Conservation (phyloP, 2,329 filamentous ascomycete genomes). For the Colletotrichum destructivum region DNA sequence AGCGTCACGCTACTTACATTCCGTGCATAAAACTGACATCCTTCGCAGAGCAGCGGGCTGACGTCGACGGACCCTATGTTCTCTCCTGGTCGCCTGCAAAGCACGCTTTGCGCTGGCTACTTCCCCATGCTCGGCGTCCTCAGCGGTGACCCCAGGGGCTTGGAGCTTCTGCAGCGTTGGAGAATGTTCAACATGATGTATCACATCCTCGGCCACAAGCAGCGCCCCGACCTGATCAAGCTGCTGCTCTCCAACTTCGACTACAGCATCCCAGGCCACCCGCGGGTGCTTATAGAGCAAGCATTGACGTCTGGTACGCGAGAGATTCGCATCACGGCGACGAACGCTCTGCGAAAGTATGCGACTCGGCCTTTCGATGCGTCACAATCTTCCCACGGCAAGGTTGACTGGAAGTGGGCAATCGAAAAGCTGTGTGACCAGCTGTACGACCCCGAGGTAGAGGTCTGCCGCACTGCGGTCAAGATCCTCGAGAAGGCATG, state of each 20-base stretch:
- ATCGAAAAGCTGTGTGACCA: slow-evolving; percentile 98
- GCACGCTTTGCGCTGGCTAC: slow-evolving; percentile 93
- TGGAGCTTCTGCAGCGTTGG: slow-evolving; percentile 94
- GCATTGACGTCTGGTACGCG: slow-evolving; percentile 93
- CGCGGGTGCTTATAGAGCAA: slow-evolving; percentile 93
- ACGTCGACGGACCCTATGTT: slow-evolving; percentile 92
- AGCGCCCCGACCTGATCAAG: slow-evolving; percentile 92
- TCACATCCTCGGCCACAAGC: slow-evolving; percentile 92
- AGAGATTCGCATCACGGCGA: slow-evolving; percentile 91
- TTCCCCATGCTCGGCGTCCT: slow-evolving; percentile 92
- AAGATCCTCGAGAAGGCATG: slow-evolving; percentile 98
- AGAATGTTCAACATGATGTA: slow-evolving; percentile 99
- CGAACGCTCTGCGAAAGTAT: slow-evolving; percentile 89
- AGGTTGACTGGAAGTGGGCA: slow-evolving; percentile 88
- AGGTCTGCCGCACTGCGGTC: slow-evolving; percentile 95
- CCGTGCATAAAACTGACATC: slow-evolving; percentile 16
- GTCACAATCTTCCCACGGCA: slow-evolving; percentile 51
- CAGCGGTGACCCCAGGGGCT: slow-evolving; percentile 84
- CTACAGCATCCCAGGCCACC: slow-evolving; percentile 89
- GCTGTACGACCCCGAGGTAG: slow-evolving; percentile 95
- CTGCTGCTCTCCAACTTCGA: slow-evolving; percentile 92
- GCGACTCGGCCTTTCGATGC: slow-evolving; percentile 70
- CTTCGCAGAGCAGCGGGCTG: slow-evolving; percentile 73
- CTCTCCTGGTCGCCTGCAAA: slow-evolving; percentile 84
- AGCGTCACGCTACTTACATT: slow-evolving; percentile 45